phyloP scores from a whole-genome alignment of 169 alveolate species.

The Plasmodium sp. region DNA sequence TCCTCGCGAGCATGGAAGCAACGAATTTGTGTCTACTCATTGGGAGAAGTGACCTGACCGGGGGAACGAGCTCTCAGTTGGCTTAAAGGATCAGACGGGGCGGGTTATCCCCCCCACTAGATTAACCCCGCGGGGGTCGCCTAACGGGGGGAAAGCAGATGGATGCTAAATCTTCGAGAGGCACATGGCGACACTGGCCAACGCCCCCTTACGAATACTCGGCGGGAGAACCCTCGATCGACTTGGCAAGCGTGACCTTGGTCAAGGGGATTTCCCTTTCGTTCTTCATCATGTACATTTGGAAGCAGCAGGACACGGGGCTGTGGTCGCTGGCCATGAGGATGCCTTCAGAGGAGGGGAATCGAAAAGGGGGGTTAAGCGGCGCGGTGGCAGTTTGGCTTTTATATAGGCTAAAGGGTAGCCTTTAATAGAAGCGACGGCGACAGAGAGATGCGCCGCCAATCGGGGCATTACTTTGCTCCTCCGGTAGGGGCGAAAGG shows the following conservation, averaged over 20 bases:
- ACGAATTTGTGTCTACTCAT: neutral
- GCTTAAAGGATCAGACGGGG: neutral
- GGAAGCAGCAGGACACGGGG: constrained; percentile 84
- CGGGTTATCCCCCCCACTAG: neutral
- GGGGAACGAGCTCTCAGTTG: neutral
- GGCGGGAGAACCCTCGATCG: neutral
- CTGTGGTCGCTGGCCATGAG: constrained; percentile 84
- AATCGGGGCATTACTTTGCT: constrained; percentile 30
- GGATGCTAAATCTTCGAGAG: neutral
- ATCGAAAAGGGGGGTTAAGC: neutral
- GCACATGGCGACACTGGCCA: neutral
- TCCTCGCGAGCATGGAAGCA: neutral
- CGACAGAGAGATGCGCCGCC: neutral
- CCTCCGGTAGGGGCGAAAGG: constrained; percentile 76
- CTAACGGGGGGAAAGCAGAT: neutral
- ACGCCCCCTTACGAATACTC: neutral
- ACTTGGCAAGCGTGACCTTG: constrained; percentile 28
- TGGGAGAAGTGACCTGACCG: neutral
- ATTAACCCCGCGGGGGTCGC: neutral
- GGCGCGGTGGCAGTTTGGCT: neutral
- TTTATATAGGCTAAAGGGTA: neutral
- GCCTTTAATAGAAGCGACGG: neutral
- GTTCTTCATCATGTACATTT: constrained; percentile 69
- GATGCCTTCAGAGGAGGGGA: constrained; percentile 44
- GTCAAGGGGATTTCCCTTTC: constrained; percentile 55